Conservation (phyloP, 2,329 filamentous ascomycete genomes). For the Claviceps arundinis region DNA sequence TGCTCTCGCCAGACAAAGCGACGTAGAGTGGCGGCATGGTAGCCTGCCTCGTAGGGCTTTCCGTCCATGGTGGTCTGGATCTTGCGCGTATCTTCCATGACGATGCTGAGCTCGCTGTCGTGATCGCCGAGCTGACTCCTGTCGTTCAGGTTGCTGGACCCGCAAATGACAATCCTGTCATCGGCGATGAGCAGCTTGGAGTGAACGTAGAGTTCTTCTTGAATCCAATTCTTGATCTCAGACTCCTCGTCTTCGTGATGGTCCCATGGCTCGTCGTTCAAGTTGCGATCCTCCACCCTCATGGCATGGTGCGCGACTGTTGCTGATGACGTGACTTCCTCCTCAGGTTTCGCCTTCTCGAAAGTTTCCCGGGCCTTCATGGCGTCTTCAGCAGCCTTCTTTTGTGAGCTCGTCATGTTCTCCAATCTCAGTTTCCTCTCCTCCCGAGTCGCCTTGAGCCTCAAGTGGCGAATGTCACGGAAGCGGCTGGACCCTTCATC, state of each 20-base stretch:
- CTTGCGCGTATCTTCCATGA: constrained; percentile 70
- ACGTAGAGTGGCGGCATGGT: constrained; percentile 68
- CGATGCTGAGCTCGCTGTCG: constrained; percentile 80
- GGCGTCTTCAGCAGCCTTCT: constrained; percentile 23
- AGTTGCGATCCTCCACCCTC: constrained; percentile 41
- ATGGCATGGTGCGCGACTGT: constrained; percentile 69
- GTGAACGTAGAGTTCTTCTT: constrained; percentile 94
- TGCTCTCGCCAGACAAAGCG: constrained; percentile 85
- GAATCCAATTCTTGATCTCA: constrained; percentile 80
- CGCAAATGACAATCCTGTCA: constrained; percentile 73
- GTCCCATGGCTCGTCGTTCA: constrained; percentile 62
- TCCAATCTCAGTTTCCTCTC: background rate
- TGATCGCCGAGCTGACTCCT: constrained; percentile 77
- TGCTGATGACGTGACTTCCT: constrained; percentile 23
- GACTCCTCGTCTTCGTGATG: constrained; percentile 48
- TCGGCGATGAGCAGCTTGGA: constrained; percentile 83
- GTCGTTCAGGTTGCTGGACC: constrained; percentile 85
- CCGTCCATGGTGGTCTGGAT: constrained; percentile 69
- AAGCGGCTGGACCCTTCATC: constrained; percentile 3
- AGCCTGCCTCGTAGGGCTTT: constrained; percentile 60
- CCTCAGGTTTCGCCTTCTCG: constrained; percentile 31
- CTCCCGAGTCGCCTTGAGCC: constrained; percentile 23
- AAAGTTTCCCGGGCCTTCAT: constrained; percentile 38
- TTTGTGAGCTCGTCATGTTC: constrained; percentile 11
- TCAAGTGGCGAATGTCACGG: constrained; percentile 1